Base-by-base conservation (phyloP, 805 yeast genomes). In the Yamadazyma akitaensis region DNA sequence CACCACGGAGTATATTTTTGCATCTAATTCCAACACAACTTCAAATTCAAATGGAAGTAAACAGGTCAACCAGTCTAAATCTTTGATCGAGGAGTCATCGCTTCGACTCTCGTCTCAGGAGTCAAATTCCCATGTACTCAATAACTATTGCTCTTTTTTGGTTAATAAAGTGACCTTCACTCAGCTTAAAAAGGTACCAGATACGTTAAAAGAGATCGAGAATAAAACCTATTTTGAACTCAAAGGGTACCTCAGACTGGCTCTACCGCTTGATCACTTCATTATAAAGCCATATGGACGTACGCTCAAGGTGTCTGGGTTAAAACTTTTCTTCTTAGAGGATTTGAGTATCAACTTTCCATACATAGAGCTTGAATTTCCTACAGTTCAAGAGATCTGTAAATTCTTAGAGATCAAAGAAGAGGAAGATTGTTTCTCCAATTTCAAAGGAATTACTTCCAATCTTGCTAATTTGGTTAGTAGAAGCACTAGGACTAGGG, bases 221-320 rank as follows among this genome's bases (percentile, higher is more conserved):
- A 51, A 50, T 24, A 50, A 47, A 10, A 43, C 43, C 14, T 38
- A 49, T 3, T 63, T 53, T 46, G 59, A 56, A 37, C 41, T 60
- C 4, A 44, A 51, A 7, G 65, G 55, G 1, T 48, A 39, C 19
- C 30, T 64, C 3, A 36, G 28, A 11, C 60, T 59, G 3, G 40
- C 53, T 28, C 12, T 49, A 5, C 65, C 67, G 1, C 24, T 35
- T 18, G 40, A 46, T 12, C 54, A 57, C 12, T 56, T 65, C 18
- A 48, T 64, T 3, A 53, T 67, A 13, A 63, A 63, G 40, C 70
- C 69, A 2, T 63, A 48, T 32, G 52, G 53, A 9, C 51, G 70
- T 24, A 63, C 70, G 2, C 37, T 65, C 24, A 65, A 65, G 35
- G 47, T 61, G 1, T 53, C 62, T 1, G 49, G 48, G 17, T 60